A percentile compares a stretch with the other conserved stretches of the same genome.
Conservation (phyloP, 2,329 filamentous ascomycete genomes). For the Pseudocercospora cruenta region DNA sequence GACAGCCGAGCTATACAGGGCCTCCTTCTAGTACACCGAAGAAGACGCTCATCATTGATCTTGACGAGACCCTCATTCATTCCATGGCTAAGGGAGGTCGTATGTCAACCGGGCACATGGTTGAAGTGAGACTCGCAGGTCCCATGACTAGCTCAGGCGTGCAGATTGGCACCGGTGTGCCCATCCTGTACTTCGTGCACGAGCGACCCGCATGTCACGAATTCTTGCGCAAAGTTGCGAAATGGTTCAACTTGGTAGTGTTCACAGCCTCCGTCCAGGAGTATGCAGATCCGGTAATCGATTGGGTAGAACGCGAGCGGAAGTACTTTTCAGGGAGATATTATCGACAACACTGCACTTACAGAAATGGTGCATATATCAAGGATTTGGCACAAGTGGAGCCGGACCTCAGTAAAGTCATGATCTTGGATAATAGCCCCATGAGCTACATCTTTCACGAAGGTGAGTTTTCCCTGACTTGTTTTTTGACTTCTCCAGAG, state of each 20-base stretch:
- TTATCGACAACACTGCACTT: slow-evolving; percentile 96
- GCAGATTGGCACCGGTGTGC: slow-evolving; percentile 78
- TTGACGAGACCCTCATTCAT: slow-evolving; percentile 97
- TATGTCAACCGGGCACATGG: slow-evolving; percentile 97
- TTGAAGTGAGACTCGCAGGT: slow-evolving; percentile 68
- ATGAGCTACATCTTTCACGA: slow-evolving; percentile 98
- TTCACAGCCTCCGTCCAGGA: slow-evolving; percentile 98
- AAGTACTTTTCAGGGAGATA: slow-evolving; percentile 95
- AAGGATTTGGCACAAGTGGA: slow-evolving; percentile 96
- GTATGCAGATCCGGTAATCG: slow-evolving; percentile 97
- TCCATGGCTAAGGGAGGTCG: slow-evolving; percentile 95
- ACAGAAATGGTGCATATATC: slow-evolving; percentile 93
- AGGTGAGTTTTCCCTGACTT: slow-evolving; percentile 61
- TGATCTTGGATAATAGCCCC: slow-evolving; percentile 98
- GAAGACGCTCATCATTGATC: slow-evolving; percentile 92
- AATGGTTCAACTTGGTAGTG: slow-evolving; percentile 97
- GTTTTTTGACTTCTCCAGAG: slow-evolving; percentile 1
- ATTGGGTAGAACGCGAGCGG: slow-evolving; percentile 95
- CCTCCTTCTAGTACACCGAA: slow-evolving; percentile 64
- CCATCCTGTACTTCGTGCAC: slow-evolving; percentile 97
- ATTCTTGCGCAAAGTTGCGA: slow-evolving; percentile 87
- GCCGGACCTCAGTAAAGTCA: slow-evolving; percentile 94
- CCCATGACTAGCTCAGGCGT: slow-evolving; percentile 30
- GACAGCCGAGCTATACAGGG: slow-evolving; percentile 84
- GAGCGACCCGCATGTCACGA: slow-evolving; percentile 97